These are phyloP conservation scores for Dictyostelium citrinum DNA, from an alignment of 78 protist species.

Conservation along the genomic window DNA sequence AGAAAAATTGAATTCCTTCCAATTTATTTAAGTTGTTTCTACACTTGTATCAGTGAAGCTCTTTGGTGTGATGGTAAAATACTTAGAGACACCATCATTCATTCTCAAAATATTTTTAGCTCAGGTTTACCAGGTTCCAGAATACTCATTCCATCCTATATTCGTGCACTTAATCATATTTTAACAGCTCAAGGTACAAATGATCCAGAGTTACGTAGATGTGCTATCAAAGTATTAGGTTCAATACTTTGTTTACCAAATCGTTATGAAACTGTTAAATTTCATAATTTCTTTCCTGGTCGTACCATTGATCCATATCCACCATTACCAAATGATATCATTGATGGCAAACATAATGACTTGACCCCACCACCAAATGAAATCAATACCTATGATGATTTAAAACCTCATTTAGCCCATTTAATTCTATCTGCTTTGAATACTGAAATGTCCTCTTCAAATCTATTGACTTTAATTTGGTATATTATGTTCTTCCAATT, in stretches of 20 bases:
- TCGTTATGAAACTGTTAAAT: slow-evolving; percentile 41
- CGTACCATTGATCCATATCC: slow-evolving; percentile 54
- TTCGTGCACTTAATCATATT: slow-evolving; percentile 45
- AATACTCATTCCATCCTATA: slow-evolving; percentile 52
- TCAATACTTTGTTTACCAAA: slow-evolving; percentile 30
- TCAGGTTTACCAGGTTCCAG: slow-evolving; percentile 50
- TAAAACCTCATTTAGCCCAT: slow-evolving; percentile 32
- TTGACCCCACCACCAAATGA: slow-evolving; percentile 11
- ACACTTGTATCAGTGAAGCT: slow-evolving; percentile 23
- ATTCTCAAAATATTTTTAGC: slow-evolving; percentile 37
- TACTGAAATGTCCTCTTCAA: slow-evolving; percentile 33
- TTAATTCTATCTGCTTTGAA: slow-evolving; percentile 33
- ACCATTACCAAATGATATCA: slow-evolving; percentile 30
- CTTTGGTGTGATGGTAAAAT: slow-evolving; percentile 75
- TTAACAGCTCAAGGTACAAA: slow-evolving; percentile 18
- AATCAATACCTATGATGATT: slow-evolving; percentile 15
- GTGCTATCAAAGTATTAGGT: slow-evolving; percentile 33
- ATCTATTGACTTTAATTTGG: slow-evolving; percentile 48
- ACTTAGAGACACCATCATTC: slow-evolving; percentile 1
- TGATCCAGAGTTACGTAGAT: slow-evolving; percentile 9
- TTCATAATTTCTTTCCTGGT: slow-evolving; percentile 47
- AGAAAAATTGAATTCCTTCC: slow-evolving; percentile 21
- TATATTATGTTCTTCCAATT: slow-evolving; percentile 41
- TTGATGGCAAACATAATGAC: slow-evolving; percentile 28
- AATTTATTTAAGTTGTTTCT: slow-evolving; percentile 40